These are phyloP conservation scores for Gossypium bickii DNA, from an alignment of 345 rosid genomes.

Conservation along the genomic window DNA sequence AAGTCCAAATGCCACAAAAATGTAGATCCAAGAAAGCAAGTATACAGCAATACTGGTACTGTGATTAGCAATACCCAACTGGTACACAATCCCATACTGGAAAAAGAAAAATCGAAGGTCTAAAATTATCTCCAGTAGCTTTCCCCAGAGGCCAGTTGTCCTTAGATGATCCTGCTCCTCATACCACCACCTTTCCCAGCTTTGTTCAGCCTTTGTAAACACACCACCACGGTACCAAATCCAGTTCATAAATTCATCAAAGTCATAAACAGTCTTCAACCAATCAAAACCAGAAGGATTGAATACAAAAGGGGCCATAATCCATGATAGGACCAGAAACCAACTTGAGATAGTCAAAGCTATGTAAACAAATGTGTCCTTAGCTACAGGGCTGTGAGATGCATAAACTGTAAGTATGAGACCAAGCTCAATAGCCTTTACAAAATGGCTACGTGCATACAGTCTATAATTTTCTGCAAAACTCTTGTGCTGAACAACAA, in stretches of 20 bases:
- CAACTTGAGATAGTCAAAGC: slow-evolving; percentile 67
- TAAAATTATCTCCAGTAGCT: slow-evolving; percentile 47
- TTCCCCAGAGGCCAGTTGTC: slow-evolving; percentile 62
- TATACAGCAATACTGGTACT: slow-evolving; percentile 57
- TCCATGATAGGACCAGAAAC: slow-evolving; percentile 63
- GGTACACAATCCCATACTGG: slow-evolving; percentile 65
- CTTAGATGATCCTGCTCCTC: slow-evolving; percentile 76
- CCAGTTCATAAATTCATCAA: slow-evolving; percentile 78
- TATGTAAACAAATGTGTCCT: slow-evolving; percentile 54
- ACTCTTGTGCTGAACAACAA: slow-evolving; percentile 17
- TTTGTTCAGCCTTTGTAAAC: slow-evolving; percentile 60
- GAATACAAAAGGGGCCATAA: slow-evolving; percentile 68
- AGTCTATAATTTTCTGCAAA: slow-evolving; percentile 71
- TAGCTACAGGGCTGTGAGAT: slow-evolving; percentile 50
- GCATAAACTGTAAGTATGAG: slow-evolving; percentile 62
- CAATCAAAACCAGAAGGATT: slow-evolving; percentile 67
- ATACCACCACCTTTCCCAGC: slow-evolving; percentile 77
- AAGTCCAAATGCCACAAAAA: slow-evolving; percentile 38
- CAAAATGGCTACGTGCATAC: slow-evolving; percentile 64
- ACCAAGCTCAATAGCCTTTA: slow-evolving; percentile 66
- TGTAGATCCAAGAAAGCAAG: slow-evolving; percentile 57
- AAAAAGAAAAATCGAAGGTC: slow-evolving; percentile 73
- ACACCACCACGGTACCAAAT: slow-evolving; percentile 66
- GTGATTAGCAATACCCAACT: slow-evolving; percentile 47
- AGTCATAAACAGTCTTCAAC: slow-evolving; percentile 67